Evolutionary conservation across 2,329 filamentous ascomycete species (phyloP).

Genomic region (Blastomyces gilchristii): DNA sequence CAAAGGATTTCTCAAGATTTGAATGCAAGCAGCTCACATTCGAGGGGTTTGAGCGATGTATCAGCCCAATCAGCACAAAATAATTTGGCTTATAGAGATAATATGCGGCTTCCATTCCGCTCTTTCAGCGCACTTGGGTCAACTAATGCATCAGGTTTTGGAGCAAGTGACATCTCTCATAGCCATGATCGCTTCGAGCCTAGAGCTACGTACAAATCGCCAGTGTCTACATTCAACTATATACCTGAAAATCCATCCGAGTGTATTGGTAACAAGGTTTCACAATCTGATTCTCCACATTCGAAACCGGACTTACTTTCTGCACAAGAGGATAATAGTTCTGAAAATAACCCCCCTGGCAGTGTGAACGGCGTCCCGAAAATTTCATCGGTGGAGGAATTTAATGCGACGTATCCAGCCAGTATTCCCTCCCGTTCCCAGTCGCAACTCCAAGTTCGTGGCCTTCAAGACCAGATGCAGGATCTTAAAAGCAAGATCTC

Average conservation of each 20-base stretch:
- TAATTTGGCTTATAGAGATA: slow-evolving; percentile 23
- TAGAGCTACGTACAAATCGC: slow-evolving; percentile 25
- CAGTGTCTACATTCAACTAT: slow-evolving; percentile 38
- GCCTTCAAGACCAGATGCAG: slow-evolving; percentile 73
- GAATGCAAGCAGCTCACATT: slow-evolving; percentile 40
- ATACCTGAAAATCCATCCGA: slow-evolving; percentile 16
- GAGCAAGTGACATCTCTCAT: slow-evolving; percentile 27
- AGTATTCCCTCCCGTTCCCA: slow-evolving; percentile 52
- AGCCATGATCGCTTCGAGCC: slow-evolving; percentile 23
- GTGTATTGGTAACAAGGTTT: neutral
- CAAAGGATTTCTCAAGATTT: slow-evolving; percentile 28
- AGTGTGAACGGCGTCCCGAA: slow-evolving; percentile 12
- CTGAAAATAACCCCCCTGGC: neutral
- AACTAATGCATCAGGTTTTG: slow-evolving; percentile 23
- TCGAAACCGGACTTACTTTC: neutral
- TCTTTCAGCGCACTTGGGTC: slow-evolving; percentile 51
- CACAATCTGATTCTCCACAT: neutral
- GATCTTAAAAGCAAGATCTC: slow-evolving; percentile 79
- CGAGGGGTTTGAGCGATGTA: slow-evolving; percentile 53
- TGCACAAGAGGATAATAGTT: neutral
- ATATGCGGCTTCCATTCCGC: slow-evolving; percentile 40
- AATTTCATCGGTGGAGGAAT: slow-evolving; percentile 24
- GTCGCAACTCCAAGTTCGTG: slow-evolving; percentile 62
- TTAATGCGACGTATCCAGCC: slow-evolving; percentile 29
- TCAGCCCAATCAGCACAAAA: slow-evolving; percentile 39